Percentiles rank a stretch among this genome's conserved stretches.
phyloP scores from a whole-genome alignment of 2,329 filamentous ascomycete species.

The Xylariomycetidae sp. region DNA sequence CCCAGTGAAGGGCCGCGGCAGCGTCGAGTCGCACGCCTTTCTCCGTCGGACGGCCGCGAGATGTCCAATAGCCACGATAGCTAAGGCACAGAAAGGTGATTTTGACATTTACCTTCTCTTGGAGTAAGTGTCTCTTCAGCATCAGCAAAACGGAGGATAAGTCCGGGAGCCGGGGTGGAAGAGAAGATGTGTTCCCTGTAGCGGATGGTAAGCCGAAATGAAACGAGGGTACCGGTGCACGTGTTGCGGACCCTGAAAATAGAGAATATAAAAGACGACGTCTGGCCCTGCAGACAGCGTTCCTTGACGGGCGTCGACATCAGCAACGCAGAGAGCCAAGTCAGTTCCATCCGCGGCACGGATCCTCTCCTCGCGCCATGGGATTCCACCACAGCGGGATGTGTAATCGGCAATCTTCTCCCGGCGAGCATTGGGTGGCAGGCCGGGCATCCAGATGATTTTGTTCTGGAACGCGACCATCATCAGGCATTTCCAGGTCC shows the following conservation, averaged over 20 bases:
- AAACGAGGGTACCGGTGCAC: constrained; percentile 7
- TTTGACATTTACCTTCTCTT: constrained; percentile 22
- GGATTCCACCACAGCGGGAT: constrained; percentile 53
- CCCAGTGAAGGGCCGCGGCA: constrained; percentile 59
- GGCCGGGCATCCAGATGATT: constrained; percentile 75
- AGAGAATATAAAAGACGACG: constrained; percentile 48
- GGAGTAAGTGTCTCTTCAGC: constrained; percentile 33
- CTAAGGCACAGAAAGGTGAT: constrained; percentile 53
- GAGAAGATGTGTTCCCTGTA: constrained; percentile 55
- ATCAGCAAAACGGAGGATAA: constrained; percentile 48
- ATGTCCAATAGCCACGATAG: constrained; percentile 76
- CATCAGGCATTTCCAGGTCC: constrained; percentile 65
- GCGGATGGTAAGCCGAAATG: constrained; percentile 15
- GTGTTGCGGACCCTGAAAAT: constrained; percentile 47
- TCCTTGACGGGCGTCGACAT: constrained; percentile 26
- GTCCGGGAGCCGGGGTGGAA: constrained; percentile 52
- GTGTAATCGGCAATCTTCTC: constrained; percentile 64
- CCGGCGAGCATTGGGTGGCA: constrained; percentile 65
- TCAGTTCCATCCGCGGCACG: constrained; percentile 60
- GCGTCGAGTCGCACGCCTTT: constrained; percentile 66
- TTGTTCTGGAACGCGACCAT: constrained; percentile 75
- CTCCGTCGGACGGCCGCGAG: constrained; percentile 66
- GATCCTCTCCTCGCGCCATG: constrained; percentile 62
- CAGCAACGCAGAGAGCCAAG: constrained; percentile 55
- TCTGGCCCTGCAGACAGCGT: constrained; percentile 10